Conservation (phyloP, 1,284 basidiomycete species). For the Lentinula novae-zelandiae region DNA sequence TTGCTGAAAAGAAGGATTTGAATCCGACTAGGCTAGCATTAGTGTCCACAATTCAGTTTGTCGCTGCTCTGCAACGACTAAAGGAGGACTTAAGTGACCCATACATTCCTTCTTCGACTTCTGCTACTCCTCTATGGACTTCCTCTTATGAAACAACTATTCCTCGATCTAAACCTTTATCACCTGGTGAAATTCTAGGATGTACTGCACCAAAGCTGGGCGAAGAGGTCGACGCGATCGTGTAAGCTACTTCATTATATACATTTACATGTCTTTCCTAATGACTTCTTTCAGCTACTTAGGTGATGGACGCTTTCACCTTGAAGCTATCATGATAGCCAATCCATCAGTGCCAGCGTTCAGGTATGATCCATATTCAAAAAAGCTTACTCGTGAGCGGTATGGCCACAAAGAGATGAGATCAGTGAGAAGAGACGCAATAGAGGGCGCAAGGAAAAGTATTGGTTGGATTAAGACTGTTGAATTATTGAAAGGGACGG, state of each 20-base stretch:
- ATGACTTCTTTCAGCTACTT: constrained; percentile 67
- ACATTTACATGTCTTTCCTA: constrained; percentile 7
- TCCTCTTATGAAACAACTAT: constrained; percentile 78
- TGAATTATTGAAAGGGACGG: neutral
- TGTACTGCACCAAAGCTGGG: constrained; percentile 88
- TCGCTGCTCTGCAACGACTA: constrained; percentile 84
- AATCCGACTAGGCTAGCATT: constrained; percentile 75
- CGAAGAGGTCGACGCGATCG: constrained; percentile 78
- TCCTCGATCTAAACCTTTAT: constrained; percentile 90
- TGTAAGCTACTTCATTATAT: constrained; percentile 51
- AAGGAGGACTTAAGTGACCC: constrained; percentile 69
- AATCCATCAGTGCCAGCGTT: constrained; percentile 96
- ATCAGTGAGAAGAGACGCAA: constrained; percentile 69
- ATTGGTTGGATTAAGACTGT: constrained; percentile 29
- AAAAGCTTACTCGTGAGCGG: constrained; percentile 90
- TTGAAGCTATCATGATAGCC: constrained; percentile 99
- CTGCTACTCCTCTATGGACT: constrained; percentile 38
- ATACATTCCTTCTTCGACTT: constrained; percentile 12
- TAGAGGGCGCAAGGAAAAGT: constrained; percentile 68
- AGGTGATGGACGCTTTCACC: constrained; percentile 96
- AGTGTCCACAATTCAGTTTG: constrained; percentile 95
- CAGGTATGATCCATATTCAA: constrained; percentile 98
- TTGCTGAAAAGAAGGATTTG: neutral
- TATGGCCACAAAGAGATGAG: constrained; percentile 94
- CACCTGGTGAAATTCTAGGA: constrained; percentile 95